Conservation (phyloP, 1,139 yeast species). For the Taphrina flavorubra region DNA sequence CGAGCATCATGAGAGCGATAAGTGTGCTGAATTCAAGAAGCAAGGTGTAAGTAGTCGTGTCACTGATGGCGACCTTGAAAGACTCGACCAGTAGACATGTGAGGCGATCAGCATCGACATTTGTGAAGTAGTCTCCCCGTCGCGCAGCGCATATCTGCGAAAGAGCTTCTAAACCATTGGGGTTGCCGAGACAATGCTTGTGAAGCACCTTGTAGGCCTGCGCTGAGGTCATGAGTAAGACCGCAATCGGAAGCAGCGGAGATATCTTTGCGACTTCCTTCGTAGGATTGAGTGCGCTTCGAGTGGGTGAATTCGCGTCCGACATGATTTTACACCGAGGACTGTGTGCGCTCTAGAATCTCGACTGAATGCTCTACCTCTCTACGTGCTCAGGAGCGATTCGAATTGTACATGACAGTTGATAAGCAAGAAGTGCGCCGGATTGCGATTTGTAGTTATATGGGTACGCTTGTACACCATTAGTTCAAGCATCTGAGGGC, state of each 20-base stretch:
- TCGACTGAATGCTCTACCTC: too few relatives aligned
- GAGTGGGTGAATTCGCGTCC: background rate
- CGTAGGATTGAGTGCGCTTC: background rate
- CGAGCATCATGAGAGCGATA: slow-evolving; percentile 18
- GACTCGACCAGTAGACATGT: slow-evolving; percentile 19
- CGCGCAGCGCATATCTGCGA: background rate
- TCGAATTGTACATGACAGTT: too few relatives aligned
- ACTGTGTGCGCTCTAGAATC: background rate
- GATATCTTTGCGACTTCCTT: slow-evolving; percentile 34
- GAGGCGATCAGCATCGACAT: slow-evolving; percentile 4
- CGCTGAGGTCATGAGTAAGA: slow-evolving; percentile 19
- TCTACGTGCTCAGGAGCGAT: too few relatives aligned
- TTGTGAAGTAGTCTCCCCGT: slow-evolving; percentile 9
- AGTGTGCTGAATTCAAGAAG: slow-evolving; percentile 19
- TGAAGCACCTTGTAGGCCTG: slow-evolving; percentile 25
- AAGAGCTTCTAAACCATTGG: background rate
- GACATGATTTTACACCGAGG: background rate
- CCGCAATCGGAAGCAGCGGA: slow-evolving; percentile 33
- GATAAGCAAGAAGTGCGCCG: too few relatives aligned
- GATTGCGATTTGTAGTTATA: too few relatives aligned
- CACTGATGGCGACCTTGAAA: slow-evolving; percentile 13
- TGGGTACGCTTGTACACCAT: too few relatives aligned
- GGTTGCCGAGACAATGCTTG: slow-evolving; percentile 17
- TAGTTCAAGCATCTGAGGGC: too few relatives aligned
- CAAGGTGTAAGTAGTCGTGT: slow-evolving; percentile 15